Base-by-base conservation (phyloP, 495 filamentous ascomycete genomes). In the Hypoxylon perforatum region DNA sequence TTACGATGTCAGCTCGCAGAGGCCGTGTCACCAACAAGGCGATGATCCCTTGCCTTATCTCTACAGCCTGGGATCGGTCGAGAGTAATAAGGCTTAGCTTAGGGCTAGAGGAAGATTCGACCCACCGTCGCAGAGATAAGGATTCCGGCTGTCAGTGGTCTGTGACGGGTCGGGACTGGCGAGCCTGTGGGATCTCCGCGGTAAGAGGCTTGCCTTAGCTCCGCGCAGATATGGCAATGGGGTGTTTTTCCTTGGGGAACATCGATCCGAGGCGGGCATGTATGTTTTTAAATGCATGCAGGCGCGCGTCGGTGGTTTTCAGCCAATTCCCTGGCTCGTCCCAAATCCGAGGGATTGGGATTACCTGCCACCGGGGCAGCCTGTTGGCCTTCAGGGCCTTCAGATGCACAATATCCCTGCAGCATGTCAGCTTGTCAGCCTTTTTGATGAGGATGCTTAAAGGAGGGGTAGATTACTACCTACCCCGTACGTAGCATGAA, bases 111-210 rank as follows among this genome's bases (percentile, higher is more conserved):
- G 21, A 44, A 12, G 58, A 54, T 47, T 53, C 33, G 14, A 12
- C 54, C 51, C 51, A 54, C 59, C 25, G 56, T 48, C 49, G 22
- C 11, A 61, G 57, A 71, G 69, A 71, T 71, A 71, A 71, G 69
- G 51, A 64, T 30, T 10, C 28, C 45, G 15, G 54, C 39, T 53
- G 51, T 71, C 56, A 71, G 61, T 68, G 58, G 64, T 11, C 56
- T n/a, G 50, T 60, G 14, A 36, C 3, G 55, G 41, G n/a, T 25
- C 21, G 7, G 15, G 47, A n/a, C 9, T 35, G 44, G 36, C 22
- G 7, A 55, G 12, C 51, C 46, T 36, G 9, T 46, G 10, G 35
- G 53, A 64, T 71, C 54, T 67, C 58, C 63, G 63, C 68, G 68
- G 63, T 54, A 44, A 28, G 52, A 53, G 47, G 57, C 59, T 58